Conservation (phyloP, 495 filamentous ascomycete genomes). For the Xylaria castorea region DNA sequence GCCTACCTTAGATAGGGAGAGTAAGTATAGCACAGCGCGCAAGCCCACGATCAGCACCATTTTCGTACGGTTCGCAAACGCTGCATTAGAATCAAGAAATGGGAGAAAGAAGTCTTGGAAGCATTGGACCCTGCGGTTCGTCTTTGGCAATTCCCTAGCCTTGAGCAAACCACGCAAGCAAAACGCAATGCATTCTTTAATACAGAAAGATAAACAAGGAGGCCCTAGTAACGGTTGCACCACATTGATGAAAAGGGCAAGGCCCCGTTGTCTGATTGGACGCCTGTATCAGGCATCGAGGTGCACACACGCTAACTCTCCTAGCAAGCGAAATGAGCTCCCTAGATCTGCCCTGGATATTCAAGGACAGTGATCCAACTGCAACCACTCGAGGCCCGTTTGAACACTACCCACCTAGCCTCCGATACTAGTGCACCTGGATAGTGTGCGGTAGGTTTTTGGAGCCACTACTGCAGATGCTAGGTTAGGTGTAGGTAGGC, state of each 20-base stretch:
- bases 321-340: constrained; percentile 19
- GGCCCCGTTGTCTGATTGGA: constrained; percentile 20
- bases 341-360: neutral
- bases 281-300: neutral
- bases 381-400: neutral
- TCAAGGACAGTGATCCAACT: constrained; percentile 1
- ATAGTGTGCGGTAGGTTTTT: neutral
- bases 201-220: constrained; percentile 2
- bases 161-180: constrained; percentile 5
- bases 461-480: constrained; percentile 4
- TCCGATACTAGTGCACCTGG: neutral
- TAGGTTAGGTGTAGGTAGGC: constrained; percentile 4
- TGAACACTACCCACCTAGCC: neutral
- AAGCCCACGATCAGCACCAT: neutral
- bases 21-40: neutral
- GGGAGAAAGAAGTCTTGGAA: neutral
- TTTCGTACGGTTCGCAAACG: neutral
- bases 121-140: neutral
- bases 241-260: constrained; percentile 12
- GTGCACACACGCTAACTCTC: neutral
- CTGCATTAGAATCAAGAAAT: neutral
- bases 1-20: neutral
- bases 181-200: neutral
- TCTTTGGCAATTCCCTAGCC: neutral
- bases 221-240: constrained; percentile 6